These are phyloP conservation scores for Carnegiea gigantea DNA, from an alignment of 179 eudicot genomes.

Conservation along the genomic window DNA sequence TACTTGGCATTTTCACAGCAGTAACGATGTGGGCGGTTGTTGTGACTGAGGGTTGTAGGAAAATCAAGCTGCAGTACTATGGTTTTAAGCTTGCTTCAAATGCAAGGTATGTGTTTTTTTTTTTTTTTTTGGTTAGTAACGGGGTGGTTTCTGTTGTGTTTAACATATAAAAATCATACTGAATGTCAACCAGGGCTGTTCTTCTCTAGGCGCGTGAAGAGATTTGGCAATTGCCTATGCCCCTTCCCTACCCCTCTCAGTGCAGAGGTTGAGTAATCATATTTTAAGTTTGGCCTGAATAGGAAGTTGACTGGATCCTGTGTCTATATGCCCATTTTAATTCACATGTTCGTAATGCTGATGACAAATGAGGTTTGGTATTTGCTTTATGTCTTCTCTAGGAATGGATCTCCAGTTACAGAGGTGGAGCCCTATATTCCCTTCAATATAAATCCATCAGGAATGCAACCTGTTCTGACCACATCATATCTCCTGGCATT, in stretches of 20 bases:
- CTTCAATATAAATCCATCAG: slow-evolving; percentile 94
- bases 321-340: background rate
- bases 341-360: too few relatives aligned
- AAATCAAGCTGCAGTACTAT: slow-evolving; percentile 90
- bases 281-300: too few relatives aligned
- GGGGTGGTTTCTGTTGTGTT: slow-evolving; percentile 1
- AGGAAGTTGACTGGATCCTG: too few relatives aligned
- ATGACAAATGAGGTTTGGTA: slow-evolving; percentile 10
- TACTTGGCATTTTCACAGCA: slow-evolving; percentile 60
- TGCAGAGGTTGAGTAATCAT: background rate
- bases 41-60: slow-evolving; percentile 96
- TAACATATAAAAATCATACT: background rate
- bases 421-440: slow-evolving; percentile 99
- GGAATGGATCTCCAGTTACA: slow-evolving; percentile 72
- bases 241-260: background rate
- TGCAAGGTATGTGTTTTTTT: slow-evolving; percentile 46
- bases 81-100: slow-evolving; percentile 96
- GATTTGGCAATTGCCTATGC: too few relatives aligned
- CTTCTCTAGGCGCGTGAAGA: too few relatives aligned
- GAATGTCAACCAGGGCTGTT: background rate
- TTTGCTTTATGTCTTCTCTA: slow-evolving; percentile 33
- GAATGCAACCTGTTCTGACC: slow-evolving; percentile 98
- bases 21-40: slow-evolving; percentile 98
- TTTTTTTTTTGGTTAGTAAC: background rate
- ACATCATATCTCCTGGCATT: slow-evolving; percentile 88